These are phyloP conservation scores for Dictyostelium gargantuum DNA, from an alignment of 208 protist species.

Conservation along the genomic window DNA sequence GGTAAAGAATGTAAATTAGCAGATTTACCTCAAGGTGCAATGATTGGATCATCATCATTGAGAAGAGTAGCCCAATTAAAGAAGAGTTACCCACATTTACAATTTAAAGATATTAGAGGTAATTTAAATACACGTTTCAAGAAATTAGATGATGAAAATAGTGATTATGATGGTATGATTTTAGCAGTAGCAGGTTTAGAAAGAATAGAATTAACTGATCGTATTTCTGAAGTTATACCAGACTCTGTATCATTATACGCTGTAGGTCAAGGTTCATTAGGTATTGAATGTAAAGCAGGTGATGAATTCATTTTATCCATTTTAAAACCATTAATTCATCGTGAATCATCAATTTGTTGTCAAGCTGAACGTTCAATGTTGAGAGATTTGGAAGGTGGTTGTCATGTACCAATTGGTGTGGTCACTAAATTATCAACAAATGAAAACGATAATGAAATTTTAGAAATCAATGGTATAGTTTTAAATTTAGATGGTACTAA, in stretches of 20 bases:
- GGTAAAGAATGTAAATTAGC: not conserved
- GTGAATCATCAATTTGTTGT: slow-evolving; percentile 17
- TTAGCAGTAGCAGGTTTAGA: slow-evolving; percentile 58
- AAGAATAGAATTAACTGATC: slow-evolving; percentile 4
- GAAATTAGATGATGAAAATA: slow-evolving; percentile 26
- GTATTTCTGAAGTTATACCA: slow-evolving; percentile 14
- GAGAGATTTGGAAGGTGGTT: slow-evolving; percentile 60
- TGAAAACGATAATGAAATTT: not conserved
- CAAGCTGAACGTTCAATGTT: slow-evolving; percentile 46
- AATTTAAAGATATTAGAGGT: slow-evolving; percentile 68
- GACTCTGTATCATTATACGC: slow-evolving; percentile 37
- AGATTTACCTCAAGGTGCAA: slow-evolving; percentile 25
- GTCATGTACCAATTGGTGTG: slow-evolving; percentile 67
- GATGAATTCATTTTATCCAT: slow-evolving; percentile 4
- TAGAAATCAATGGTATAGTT: slow-evolving; percentile 23
- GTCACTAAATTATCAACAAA: not conserved
- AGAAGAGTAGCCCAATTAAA: slow-evolving; percentile 54
- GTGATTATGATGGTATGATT: slow-evolving; percentile 64
- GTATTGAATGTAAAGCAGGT: slow-evolving; percentile 37
- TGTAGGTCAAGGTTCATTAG: slow-evolving; percentile 60
- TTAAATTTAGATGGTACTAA: slow-evolving; percentile 59
- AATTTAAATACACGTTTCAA: slow-evolving; percentile 69
- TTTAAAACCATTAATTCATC: not conserved
- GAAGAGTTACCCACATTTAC: slow-evolving; percentile 16
- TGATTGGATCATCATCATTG: slow-evolving; percentile 55